Percentiles rank a stretch among this genome's conserved stretches.
These are phyloP conservation scores for Mallotus nudiflorus DNA, from an alignment of 345 rosid genomes.

Conservation along the genomic window DNA sequence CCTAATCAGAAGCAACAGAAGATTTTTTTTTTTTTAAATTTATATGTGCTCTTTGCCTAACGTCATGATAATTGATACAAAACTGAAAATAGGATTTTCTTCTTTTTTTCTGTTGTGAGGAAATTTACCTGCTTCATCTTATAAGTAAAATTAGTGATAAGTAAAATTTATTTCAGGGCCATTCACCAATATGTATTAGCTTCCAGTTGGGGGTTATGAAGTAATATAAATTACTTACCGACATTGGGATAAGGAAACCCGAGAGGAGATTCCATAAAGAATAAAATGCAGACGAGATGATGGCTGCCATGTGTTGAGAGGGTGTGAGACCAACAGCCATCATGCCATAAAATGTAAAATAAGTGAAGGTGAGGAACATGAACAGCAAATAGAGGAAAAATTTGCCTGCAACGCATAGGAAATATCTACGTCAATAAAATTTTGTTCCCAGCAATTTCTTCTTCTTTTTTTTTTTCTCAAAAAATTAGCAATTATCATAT, in stretches of 20 bases:
- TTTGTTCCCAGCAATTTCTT: neutral
- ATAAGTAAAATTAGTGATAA: too few relatives aligned
- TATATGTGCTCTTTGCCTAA: too few relatives aligned
- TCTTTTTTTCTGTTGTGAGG: too few relatives aligned
- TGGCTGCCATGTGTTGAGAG: constrained; percentile 69
- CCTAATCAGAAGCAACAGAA: too few relatives aligned
- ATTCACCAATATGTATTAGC: neutral
- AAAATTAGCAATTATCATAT: too few relatives aligned
- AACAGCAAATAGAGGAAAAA: constrained; percentile 65
- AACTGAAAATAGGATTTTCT: too few relatives aligned
- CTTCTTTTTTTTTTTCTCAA: too few relatives aligned
- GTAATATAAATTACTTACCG: constrained; percentile 45
- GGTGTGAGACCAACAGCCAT: constrained; percentile 96
- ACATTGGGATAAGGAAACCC: constrained; percentile 77
- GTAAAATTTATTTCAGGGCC: too few relatives aligned
- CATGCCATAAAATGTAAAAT: constrained; percentile 88
- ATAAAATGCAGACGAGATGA: constrained; percentile 85
- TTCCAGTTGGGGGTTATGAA: neutral
- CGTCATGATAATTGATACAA: too few relatives aligned
- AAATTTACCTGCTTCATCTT: too few relatives aligned
- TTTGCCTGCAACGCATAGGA: constrained; percentile 55
- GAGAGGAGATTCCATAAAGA: constrained; percentile 90
- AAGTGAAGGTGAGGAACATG: constrained; percentile 92
- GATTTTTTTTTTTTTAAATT: too few relatives aligned
- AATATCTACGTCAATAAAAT: neutral